A percentile compares a stretch with the other conserved stretches of the same genome.
Evolutionary conservation across 2,329 filamentous ascomycete species (phyloP).

Genomic region (Sporothrix mexicana): DNA sequence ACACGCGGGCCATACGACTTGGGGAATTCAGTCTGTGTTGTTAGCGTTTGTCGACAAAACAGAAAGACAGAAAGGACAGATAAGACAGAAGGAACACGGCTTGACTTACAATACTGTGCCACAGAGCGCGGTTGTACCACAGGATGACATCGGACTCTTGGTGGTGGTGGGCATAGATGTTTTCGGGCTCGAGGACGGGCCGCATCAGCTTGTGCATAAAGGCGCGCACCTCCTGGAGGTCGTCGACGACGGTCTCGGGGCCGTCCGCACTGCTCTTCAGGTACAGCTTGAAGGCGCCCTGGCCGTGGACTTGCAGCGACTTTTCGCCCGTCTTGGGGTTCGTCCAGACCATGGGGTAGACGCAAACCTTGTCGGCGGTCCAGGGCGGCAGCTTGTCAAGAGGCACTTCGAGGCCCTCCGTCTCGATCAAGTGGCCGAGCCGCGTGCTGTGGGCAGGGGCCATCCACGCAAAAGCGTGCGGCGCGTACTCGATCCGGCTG

Average conservation of each 20-base stretch:
- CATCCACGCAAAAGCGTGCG: conserved; percentile 49
- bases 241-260: conserved; percentile 39
- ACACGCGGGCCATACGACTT: conserved; percentile 47
- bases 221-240: conserved; percentile 43
- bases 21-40: conserved; percentile 44
- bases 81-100: too few relatives aligned
- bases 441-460: conserved; percentile 44
- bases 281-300: conserved; percentile 46
- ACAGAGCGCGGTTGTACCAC: conserved; percentile 49
- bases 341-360: conserved; percentile 49
- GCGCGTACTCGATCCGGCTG: conserved; percentile 47
- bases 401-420: conserved; percentile 40
- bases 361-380: conserved; percentile 43
- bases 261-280: conserved; percentile 43
- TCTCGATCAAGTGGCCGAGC: conserved; percentile 45
- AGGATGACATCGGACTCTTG: conserved; percentile 48
- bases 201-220: conserved; percentile 48
- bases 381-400: conserved; percentile 44
- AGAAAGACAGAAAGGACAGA: too few relatives aligned
- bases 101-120: conserved; percentile 47
- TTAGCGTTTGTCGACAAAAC: neutral
- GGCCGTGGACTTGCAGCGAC: conserved; percentile 46
- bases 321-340: conserved; percentile 44
- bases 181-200: conserved; percentile 43
- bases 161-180: conserved; percentile 48